Base-by-base conservation (phyloP, 768 basidiomycete genomes). In the Daedalea quercina region DNA sequence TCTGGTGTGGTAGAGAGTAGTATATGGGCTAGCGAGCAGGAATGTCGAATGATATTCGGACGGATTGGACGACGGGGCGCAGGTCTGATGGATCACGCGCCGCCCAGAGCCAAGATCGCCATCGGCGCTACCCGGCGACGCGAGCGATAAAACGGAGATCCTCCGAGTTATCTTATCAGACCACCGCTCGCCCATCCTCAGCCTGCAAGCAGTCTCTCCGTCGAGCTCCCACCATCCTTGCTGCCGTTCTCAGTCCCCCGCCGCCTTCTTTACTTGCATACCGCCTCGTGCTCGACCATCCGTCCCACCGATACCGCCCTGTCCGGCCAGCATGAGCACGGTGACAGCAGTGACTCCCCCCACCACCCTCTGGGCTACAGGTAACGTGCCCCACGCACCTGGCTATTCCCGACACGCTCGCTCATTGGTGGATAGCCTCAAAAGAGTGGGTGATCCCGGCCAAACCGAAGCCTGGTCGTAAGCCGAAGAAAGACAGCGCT, bases 391-490 rank as follows among this genome's bases (percentile, higher is more conserved):
- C 28, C 19, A 6, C 37, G 13, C 37, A 40, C 13, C 61, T 41
- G 17, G 20, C 47, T 44, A 24, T 51, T 3, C 34, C 26, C 26
- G 19, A 40, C 37, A 15, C 37, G 37, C 15, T 40, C 35, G 20
- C 50, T 59, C 47, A 63, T 55, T 42, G 31, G 48, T 48, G 52
- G 42, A 12, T 65, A 89, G 90, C 90, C 25, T 90, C 88, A n/a
- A 90, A 84, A 67, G 87, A 91, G 67, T 93, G 90, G 90, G 78
- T 89, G 56, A 87, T 93, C 59, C 84, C 85, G 22, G 85, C 90
- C 8, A 90, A 87, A 62, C 86, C 89, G 9, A 92, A 89, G 65
- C 90, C 90, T 33, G 90, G 90, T 17, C 76, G 90, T 44, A 92
- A 92, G 71, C 90, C 89, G 17, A 92, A 91, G 78, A 87, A 81